Evolutionary conservation across 768 basidiomycete genomes (phyloP).

Genomic region (Strobilomyces echinocephalus): DNA sequence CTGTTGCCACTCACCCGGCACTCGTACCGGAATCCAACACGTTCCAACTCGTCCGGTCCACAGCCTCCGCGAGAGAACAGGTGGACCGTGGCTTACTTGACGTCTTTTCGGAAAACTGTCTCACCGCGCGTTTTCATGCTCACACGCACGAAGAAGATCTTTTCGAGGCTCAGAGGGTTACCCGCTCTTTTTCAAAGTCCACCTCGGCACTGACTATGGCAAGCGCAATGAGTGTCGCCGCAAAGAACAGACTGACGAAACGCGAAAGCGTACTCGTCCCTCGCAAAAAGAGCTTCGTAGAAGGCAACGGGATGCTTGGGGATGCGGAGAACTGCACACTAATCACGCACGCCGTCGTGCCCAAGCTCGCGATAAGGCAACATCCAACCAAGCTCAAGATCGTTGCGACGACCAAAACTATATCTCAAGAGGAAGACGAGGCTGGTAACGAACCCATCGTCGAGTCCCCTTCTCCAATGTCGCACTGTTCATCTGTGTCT

Average conservation of each 20-base stretch:
- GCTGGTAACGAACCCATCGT: conserved; percentile 14
- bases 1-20: conserved; percentile 54
- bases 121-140: conserved; percentile 64
- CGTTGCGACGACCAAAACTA: conserved; percentile 16
- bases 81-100: conserved; percentile 79
- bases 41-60: conserved; percentile 64
- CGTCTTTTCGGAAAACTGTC: conserved; percentile 70
- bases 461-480: conserved; percentile 37
- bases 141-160: conserved; percentile 58
- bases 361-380: conserved; percentile 15
- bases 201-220: conserved; percentile 58
- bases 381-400: conserved; percentile 30
- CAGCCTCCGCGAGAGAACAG: conserved; percentile 57
- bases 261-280: conserved; percentile 70
- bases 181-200: conserved; percentile 47
- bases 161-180: conserved; percentile 49
- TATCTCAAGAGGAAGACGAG: conserved; percentile 25
- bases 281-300: conserved; percentile 48
- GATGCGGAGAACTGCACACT: conserved; percentile 16
- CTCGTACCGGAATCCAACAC: conserved; percentile 45
- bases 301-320: conserved; percentile 13
- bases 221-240: conserved; percentile 49
- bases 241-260: conserved; percentile 52
- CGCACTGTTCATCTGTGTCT: conserved; percentile 36
- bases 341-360: not conserved